Base-by-base conservation (phyloP, 2,329 filamentous ascomycete genomes). In the Hymenoscyphus occultus region DNA sequence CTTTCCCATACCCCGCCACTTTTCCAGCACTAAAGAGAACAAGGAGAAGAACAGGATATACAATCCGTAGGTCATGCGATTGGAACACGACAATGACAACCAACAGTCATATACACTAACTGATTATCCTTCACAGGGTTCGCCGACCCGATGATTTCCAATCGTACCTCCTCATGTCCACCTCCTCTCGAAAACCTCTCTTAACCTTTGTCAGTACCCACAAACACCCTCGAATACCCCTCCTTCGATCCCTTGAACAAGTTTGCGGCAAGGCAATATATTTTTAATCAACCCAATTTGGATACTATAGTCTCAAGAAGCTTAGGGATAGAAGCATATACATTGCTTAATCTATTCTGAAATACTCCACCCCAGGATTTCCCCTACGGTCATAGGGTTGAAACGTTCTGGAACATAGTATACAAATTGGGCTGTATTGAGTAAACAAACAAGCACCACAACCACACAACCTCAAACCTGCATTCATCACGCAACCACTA, bases 121-220 rank as follows among this genome's bases (percentile, higher is more conserved):
- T 40, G 9, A 35, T 35, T 35, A 35, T 13, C 22, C 14, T 16
- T 32, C 10, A 9, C 64, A 87, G 85, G 45, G 81, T 87, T 70
- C 84, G 84, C 68, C 80, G 80, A 59, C 78, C 80, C 57, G 79
- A 83, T 70, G 81, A 84, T 67, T 82, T 88, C 74, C 75, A 81
- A 72, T 84, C 81, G 19, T 83, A 86, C 75, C 79, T 85, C 64
- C 78, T 82, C n/a, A 77, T 85, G 61, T 84, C 83, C 2, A 80
- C 82, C 2, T 83, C 83, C 5, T 78, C 83, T 5, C 79, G 81
- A 56, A 80, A 76, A 2, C 85, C 85, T 2, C 80, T 87, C n/a
- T 72, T 88, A 63, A 63, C 61, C 54, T 48, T 59, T 35, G 59
- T 61, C 31, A 51, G 59, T 61, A 31, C 9, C 28, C 28, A 3